Evolutionary conservation across 352 stramenopile genomes (phyloP), one percentile per base, ranked within the genome.

Genomic region (Globisporangium alternatum): DNA sequence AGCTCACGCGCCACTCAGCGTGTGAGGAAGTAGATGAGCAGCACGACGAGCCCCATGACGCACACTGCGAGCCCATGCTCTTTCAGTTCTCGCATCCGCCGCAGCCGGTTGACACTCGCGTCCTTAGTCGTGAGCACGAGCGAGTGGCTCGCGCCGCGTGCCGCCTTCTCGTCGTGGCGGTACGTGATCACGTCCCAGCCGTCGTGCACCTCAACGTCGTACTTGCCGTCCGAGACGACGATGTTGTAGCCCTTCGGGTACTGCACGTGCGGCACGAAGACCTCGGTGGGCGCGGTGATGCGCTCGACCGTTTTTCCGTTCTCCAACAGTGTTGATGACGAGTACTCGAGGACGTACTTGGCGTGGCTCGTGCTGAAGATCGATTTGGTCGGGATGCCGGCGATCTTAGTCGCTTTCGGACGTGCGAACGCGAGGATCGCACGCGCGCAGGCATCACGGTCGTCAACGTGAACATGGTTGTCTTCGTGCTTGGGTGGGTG

Each of bases 181-280:
- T 77, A 88, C n/a, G 67, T 72, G 62, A 93, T 67, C 2, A 76
- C 52, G 53, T 93, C 84, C 71, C 74, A 91, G 5, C 80, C 82
- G 67, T 90, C 80, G 54, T 83, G 69, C 17, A 51, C 66, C 25
- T 82, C 57, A 7, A 84, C 53, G 6, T 70, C 70, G 63, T 76
- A 89, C 47, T 76, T 66, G 28, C 85, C 86, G 59, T 91, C 80
- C 10, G 84, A 93, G 17, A 81, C 75, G 5, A 58, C 43, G 1
- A 92, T 72, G 6, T 45, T 72, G 68, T 86, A 90, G 30, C 85
- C 83, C 56, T 69, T 69, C 0, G 84, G 80, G 63, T 93, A 95
- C 63, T 95, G 86, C 56, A 81, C 67, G 41, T 88, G 72, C 19
- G 87, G 87, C 56, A 96, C 77, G 59, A 90, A 87, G n/a, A 96